A percentile compares a stretch with the other conserved stretches of the same genome.
Conservation (phyloP, 305 asterid species). For the Fraxinus albicans region DNA sequence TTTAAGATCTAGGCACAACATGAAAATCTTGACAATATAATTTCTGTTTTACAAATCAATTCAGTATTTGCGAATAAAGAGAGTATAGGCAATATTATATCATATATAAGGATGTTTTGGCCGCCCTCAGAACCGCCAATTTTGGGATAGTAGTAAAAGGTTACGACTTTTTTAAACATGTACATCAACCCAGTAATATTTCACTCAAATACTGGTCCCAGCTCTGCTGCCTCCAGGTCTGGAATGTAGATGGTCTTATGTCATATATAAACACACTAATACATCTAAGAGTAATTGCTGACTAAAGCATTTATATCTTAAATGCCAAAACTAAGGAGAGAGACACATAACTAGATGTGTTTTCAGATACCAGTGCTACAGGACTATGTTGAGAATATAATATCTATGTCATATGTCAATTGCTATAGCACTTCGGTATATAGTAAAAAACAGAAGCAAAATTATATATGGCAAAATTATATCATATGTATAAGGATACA, state of each 20-base stretch:
- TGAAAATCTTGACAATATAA: not conserved
- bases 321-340: not conserved
- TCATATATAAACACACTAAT: not conserved
- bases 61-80: not conserved
- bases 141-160: not conserved
- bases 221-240: not conserved
- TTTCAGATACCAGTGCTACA: not conserved
- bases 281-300: not conserved
- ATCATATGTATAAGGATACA: not conserved
- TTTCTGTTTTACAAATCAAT: not conserved
- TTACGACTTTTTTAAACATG: too few relatives aligned
- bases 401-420: not conserved
- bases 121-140: not conserved
- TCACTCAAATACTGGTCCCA: not conserved
- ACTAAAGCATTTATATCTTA: not conserved
- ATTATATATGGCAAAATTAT: not conserved
- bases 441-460: not conserved
- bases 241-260: not conserved
- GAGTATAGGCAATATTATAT: not conserved
- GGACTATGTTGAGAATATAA: not conserved
- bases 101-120: not conserved
- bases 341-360: not conserved
- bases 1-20: not conserved
- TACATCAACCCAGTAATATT: not conserved
- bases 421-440: not conserved